Percentiles rank a stretch among this genome's conserved stretches.
These are phyloP conservation scores for Daldinia concentrica DNA, from an alignment of 495 filamentous ascomycete species.

Conservation along the genomic window DNA sequence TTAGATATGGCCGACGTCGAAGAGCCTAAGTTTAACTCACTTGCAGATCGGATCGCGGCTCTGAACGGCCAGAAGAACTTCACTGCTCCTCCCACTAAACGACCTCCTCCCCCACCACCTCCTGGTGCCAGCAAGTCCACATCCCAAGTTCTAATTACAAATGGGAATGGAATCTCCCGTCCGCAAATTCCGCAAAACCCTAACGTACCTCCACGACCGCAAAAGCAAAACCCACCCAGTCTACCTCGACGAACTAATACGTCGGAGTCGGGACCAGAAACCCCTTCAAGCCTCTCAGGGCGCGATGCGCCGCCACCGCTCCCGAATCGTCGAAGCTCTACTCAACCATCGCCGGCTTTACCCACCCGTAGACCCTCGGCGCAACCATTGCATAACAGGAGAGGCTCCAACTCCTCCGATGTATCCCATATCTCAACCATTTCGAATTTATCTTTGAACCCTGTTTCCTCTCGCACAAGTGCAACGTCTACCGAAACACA, in stretches of 20 bases:
- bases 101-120: constrained; percentile 61
- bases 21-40: constrained; percentile 62
- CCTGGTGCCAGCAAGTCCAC: constrained; percentile 43
- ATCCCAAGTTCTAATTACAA: constrained; percentile 32
- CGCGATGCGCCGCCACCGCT: constrained; percentile 51
- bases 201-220: constrained; percentile 50
- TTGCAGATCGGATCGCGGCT: constrained; percentile 65
- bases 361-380: constrained; percentile 53
- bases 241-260: constrained; percentile 53
- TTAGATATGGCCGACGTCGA: constrained; percentile 62
- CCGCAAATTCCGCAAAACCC: constrained; percentile 49
- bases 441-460: constrained; percentile 54
- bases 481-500: constrained; percentile 46
- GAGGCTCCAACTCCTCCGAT: constrained; percentile 59
- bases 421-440: constrained; percentile 55
- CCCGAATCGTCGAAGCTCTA: constrained; percentile 47
- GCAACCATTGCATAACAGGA: constrained; percentile 47
- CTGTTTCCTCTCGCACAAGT: constrained; percentile 46
- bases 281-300: constrained; percentile 35
- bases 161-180: constrained; percentile 37
- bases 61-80: constrained; percentile 63
- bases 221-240: constrained; percentile 46
- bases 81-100: constrained; percentile 52
- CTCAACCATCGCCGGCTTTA: constrained; percentile 51
- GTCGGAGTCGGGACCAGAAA: constrained; percentile 28